Conservation (phyloP, 192 early-diverging fungal species). For the Entophlyctis luteolus region DNA sequence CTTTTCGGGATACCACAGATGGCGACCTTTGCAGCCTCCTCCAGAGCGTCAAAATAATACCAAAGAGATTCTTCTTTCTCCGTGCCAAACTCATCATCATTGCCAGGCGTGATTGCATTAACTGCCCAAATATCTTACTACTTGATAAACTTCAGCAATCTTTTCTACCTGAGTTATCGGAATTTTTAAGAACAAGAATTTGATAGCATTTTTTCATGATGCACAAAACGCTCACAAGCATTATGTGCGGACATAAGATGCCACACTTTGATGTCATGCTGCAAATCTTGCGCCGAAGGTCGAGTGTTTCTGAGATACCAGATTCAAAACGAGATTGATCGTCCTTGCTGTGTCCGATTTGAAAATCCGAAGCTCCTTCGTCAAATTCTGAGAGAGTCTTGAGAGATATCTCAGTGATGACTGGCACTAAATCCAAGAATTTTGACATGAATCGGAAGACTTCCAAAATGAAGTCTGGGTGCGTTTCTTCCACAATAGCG, state of each 20-base stretch:
- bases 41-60: constrained; percentile 1
- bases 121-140: no score
- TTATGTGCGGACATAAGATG: not conserved
- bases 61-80: not conserved
- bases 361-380: no score
- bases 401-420: not conserved
- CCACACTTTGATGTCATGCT: not conserved
- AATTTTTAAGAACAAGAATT: no score
- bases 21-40: not conserved
- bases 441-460: not conserved
- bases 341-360: no score
- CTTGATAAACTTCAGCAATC: no score
- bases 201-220: no score
- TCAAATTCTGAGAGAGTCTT: no score
- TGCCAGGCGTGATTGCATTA: no score
- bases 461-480: not conserved
- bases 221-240: not conserved
- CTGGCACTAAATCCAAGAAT: not conserved
- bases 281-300: not conserved
- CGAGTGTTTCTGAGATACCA: no score
- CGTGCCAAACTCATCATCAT: no score
- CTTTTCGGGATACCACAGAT: not conserved
- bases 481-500: not conserved
- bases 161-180: no score
- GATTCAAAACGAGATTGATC: no score